These are phyloP conservation scores for Sporothrix pseudoabietina DNA, from an alignment of 2,329 filamentous ascomycete species.

Conservation along the genomic window DNA sequence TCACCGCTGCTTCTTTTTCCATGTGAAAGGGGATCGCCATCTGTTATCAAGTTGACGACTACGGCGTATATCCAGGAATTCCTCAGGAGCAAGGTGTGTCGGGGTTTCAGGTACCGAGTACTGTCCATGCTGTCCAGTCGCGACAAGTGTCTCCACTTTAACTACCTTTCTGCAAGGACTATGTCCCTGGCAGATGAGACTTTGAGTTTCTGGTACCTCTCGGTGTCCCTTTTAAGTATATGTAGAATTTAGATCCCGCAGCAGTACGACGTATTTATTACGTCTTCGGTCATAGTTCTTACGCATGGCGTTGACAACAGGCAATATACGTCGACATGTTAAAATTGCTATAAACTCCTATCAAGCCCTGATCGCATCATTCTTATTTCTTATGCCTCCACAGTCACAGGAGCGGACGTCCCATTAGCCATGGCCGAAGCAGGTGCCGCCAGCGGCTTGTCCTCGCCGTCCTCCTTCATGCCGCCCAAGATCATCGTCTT, in stretches of 20 bases:
- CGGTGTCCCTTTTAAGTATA: too few species aligned
- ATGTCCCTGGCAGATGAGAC: too few species aligned
- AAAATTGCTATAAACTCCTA: not conserved
- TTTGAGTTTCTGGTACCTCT: too few species aligned
- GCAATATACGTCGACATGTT: too few species aligned
- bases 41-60: not conserved
- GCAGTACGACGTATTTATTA: too few species aligned
- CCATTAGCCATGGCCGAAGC: not conserved
- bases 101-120: not conserved
- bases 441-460: conserved; percentile 35
- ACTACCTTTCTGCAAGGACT: not conserved
- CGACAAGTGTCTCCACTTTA: not conserved
- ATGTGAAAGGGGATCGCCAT: not conserved
- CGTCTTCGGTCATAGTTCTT: too few species aligned
- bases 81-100: too few species aligned
- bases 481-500: conserved; percentile 54
- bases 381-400: not conserved
- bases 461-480: conserved; percentile 49
- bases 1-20: not conserved
- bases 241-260: too few species aligned
- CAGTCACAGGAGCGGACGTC: not conserved
- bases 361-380: not conserved
- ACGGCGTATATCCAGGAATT: not conserved
- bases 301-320: too few species aligned
- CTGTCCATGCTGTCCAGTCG: not conserved